phyloP scores from a whole-genome alignment of 2,329 filamentous ascomycete genomes.

The Fusarium oxysporum region DNA sequence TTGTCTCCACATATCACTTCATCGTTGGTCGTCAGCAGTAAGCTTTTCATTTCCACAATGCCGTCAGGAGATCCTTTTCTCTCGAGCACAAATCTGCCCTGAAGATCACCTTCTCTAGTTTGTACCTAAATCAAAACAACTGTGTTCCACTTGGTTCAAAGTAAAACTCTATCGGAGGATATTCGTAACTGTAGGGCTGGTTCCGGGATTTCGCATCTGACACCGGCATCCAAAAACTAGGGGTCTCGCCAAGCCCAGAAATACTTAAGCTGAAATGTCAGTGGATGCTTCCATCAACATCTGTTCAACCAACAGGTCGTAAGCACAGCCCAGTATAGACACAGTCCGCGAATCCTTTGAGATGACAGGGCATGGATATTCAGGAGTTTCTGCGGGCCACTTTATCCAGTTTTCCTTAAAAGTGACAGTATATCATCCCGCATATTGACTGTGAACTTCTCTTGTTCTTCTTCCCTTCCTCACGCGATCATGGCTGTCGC shows the following conservation, averaged over 20 bases:
- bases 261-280: not conserved
- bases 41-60: not conserved
- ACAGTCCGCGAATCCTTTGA: not conserved
- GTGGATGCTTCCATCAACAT: not conserved
- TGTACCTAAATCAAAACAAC: too few species aligned
- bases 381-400: slow-evolving; percentile 5
- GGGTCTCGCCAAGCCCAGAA: not conserved
- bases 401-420: not conserved
- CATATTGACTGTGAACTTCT: not conserved
- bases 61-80: not conserved
- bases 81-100: not conserved
- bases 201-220: not conserved
- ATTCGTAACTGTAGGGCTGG: not conserved
- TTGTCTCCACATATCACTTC: not conserved
- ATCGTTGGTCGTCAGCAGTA: not conserved
- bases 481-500: slow-evolving; percentile 21
- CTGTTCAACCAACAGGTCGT: not conserved
- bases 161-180: not conserved
- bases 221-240: not conserved
- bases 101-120: not conserved
- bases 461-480: not conserved
- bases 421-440: not conserved
- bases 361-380: not conserved
- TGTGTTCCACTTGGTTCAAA: not conserved
- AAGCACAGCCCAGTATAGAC: not conserved